Evolutionary conservation across 345 rosid genomes (phyloP), one percentile per base, ranked within the genome.

Genomic region (Syzygium jambos): DNA sequence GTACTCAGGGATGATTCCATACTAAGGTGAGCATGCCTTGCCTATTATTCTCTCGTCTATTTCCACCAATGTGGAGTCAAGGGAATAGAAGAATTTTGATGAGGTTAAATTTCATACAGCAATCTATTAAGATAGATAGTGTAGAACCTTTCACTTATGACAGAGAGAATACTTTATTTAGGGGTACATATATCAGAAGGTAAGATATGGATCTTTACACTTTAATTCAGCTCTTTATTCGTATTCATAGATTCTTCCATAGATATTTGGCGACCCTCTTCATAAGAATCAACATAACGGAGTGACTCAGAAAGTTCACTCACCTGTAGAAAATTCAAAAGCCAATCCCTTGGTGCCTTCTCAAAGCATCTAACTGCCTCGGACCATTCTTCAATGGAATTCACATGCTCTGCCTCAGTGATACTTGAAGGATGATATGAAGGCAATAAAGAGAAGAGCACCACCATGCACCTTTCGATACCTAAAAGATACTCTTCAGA

Each of bases 271-370:
- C 7, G 0, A 73, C 14, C 57, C 80, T 73, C 80, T 73, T 9
- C 25, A 34, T 73, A 73, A 73, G 7, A 73, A 73, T 21, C 25
- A 19, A 34, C 19, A 25, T 17, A 73, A 73, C 49, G 38, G 80
- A 73, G 38, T 9, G 49, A 73, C 51, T 19, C 46, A 63, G 87
- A 51, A 63, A 46, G 55, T 30, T 12, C 41, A 52, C 54, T 21
- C 90, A 95, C 99, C 93, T 93, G 98, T 88, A 97, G 92, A 90
- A 95, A 94, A 83, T 93, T 91, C 91, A 91, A 90, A 90, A 95
- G 90, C 99, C 98, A 97, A 80, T 87, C 95, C 49, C 5, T 87
- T 38, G 84, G 94, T 49, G 95, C 94, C 93, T 94, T 95, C 89
- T 92, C 93, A 85, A 97, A 93, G 93, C 98, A 96, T 83, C 84